Evolutionary conservation across 78 protist species (phyloP), one percentile per base, ranked within the genome.

Genomic region (Dictyostelium brefeldianum): DNA sequence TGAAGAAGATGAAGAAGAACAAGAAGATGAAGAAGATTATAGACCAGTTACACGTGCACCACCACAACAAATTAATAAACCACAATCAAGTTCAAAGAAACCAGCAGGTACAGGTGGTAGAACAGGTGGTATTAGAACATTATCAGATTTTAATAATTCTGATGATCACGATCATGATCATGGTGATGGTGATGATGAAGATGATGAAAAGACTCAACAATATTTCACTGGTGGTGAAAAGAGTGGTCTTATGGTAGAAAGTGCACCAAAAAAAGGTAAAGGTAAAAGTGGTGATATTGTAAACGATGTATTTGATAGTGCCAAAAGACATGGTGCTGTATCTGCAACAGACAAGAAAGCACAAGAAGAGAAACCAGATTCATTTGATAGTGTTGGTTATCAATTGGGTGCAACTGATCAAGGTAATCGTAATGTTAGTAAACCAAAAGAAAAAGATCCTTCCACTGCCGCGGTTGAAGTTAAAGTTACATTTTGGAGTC

Each of bases 161-260:
- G 93, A 87, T 29, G 70, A 77, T 12, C 53, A 69, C 27, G 83
- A 81, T 53, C 67, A 67, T 79, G 81, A 79, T 79, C 67, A 67
- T 69, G 53, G 80, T 25, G 77, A 77, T n/a, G 75, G 22, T 67
- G 51, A 18, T 14, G 89, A 90, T 31, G 95, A 81, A 10, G 95
- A 92, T 1, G 89, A 93, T 56, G 94, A 78, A 18, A 85, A 85
- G 62, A 70, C 91, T 20, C 89, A 82, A 70, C 85, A 47, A 27
- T 93, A 83, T 56, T 93, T 82, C 62, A 70, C 96, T 3, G 96
- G 96, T 29, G 96, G 96, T 56, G 91, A 83, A 51, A 83, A 93
- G 80, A 83, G 84, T 54, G 90, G 96, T 81, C 36, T 80, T 4
- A 69, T 87, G 59, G 90, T 87, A 2, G 70, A 83, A 41, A 53